Base-by-base conservation (phyloP, 1,284 basidiomycete genomes). In the Trichosporon sp. region DNA sequence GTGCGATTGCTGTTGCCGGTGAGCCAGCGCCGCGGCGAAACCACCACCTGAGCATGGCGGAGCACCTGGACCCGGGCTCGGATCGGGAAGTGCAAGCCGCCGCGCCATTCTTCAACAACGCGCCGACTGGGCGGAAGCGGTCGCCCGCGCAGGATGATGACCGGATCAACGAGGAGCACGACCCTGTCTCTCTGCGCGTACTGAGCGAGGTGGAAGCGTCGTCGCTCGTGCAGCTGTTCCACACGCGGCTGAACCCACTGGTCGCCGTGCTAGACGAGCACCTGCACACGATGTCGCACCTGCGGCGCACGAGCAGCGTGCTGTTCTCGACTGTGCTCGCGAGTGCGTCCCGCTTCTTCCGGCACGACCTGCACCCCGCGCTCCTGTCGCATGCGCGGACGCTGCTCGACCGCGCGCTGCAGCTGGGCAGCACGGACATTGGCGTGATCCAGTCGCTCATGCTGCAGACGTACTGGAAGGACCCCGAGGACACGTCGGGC, bases 391-490 rank as follows among this genome's bases (percentile, higher is more conserved):
- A 76, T 46, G 72, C 75, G 8, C 66, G 70, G 11, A 72, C 71
- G 0, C 58, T 75, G 16, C 66, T 74, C 21, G 71, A 72, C 56
- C 69, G 74, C 34, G 74, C 73, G 2, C 57, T 75, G 5, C 64
- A 63, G n/a, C 31, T 62, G 3, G 74, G 74, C 10, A 56, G 58
- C 0, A 60, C 68, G 1, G 69, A 73, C 56, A 71, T 73, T 13
- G 71, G 70, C 14, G 62, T 77, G 27, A 66, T 76, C 13, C 75
- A 77, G 62, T 65, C 66, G 9, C 65, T 76, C 31, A 71, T 75
- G 71, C 68, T 77, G 31, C 61, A 75, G 56, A 73, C 70, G n/a
- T 77, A 76, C 65, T 74, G 72, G 69, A 77, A 77, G 59, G 66
- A 65, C 16, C 71, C 74, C 0, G 69, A 71, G 56, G 73, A 74